phyloP scores from a whole-genome alignment of 2,329 filamentous ascomycete species.

The Aspergillus neotritici region DNA sequence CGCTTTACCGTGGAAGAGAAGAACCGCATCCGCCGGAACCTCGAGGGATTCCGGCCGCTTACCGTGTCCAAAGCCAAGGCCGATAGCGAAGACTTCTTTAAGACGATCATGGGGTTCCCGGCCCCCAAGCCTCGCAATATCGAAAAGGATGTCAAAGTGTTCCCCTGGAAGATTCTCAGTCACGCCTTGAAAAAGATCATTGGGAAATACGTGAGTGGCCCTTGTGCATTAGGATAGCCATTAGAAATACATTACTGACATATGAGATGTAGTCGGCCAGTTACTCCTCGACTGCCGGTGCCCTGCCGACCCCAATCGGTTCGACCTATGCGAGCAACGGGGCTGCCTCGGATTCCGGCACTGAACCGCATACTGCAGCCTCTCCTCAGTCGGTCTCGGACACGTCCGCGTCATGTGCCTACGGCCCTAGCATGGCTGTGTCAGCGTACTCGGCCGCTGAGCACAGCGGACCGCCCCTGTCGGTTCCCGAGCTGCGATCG shows the following conservation, averaged over 20 bases:
- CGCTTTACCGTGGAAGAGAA: conserved; percentile 96
- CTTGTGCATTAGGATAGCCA: not conserved
- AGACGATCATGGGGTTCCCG: conserved; percentile 96
- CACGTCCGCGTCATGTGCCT: conserved; percentile 40
- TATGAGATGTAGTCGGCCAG: conserved; percentile 52
- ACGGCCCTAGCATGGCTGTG: conserved; percentile 39
- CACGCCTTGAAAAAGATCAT: conserved; percentile 96
- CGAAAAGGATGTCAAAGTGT: conserved; percentile 98
- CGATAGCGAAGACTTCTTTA: conserved; percentile 96
- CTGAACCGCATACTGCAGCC: conserved; percentile 43
- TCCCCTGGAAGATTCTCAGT: conserved; percentile 86
- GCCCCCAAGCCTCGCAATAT: conserved; percentile 95
- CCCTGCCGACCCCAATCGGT: conserved; percentile 36
- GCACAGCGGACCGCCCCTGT: conserved; percentile 19
- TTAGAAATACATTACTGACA: conserved; percentile 14
- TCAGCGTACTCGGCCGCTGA: conserved; percentile 42
- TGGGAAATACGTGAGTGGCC: conserved; percentile 73
- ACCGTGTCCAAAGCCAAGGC: conserved; percentile 90
- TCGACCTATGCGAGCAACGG: conserved; percentile 39
- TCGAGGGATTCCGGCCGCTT: conserved; percentile 86
- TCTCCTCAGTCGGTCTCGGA: conserved; percentile 47
- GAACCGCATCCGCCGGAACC: conserved; percentile 91
- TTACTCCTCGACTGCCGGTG: conserved; percentile 59
- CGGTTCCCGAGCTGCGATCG: conserved; percentile 36
- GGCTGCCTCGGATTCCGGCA: conserved; percentile 42